Conservation (phyloP, 2,329 filamentous ascomycete genomes). For the Zelopaecilomyces penicillatus region DNA sequence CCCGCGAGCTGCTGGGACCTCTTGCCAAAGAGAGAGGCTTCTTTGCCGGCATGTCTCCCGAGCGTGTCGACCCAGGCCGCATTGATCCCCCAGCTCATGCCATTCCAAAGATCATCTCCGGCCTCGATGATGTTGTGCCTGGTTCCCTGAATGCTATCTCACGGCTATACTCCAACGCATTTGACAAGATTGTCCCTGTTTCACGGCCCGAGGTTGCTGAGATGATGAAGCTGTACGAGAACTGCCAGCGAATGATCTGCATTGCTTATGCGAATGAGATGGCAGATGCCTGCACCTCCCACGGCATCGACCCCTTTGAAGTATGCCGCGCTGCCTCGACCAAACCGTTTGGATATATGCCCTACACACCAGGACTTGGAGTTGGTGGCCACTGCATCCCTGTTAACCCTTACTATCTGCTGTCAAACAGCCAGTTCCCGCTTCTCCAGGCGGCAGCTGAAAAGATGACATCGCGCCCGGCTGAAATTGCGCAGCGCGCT, state of each 20-base stretch:
- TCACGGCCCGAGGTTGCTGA: slow-evolving; percentile 46
- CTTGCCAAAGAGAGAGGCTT: slow-evolving; percentile 33
- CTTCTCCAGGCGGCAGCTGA: slow-evolving; percentile 36
- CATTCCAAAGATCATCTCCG: slow-evolving; percentile 47
- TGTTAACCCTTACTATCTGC: slow-evolving; percentile 45
- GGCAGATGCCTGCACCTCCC: slow-evolving; percentile 40
- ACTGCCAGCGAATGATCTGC: slow-evolving; percentile 47
- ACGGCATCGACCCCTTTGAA: slow-evolving; percentile 42
- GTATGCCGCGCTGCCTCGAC: slow-evolving; percentile 40
- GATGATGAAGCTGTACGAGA: slow-evolving; percentile 51
- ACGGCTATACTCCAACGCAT: slow-evolving; percentile 37
- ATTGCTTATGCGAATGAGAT: slow-evolving; percentile 50
- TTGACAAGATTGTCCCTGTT: slow-evolving; percentile 39
- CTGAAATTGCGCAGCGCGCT: slow-evolving; percentile 27
- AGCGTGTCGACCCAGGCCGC: slow-evolving; percentile 45
- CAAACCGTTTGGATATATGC: slow-evolving; percentile 45
- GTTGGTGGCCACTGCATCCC: slow-evolving; percentile 51
- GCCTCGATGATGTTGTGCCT: slow-evolving; percentile 37
- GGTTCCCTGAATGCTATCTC: slow-evolving; percentile 36
- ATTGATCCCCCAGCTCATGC: slow-evolving; percentile 27
- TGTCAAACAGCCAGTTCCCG: slow-evolving; percentile 39
- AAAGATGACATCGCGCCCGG: slow-evolving; percentile 35
- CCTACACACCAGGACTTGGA: slow-evolving; percentile 38
- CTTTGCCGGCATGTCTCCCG: slow-evolving; percentile 42
- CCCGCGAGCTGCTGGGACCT: slow-evolving; percentile 38